These are phyloP conservation scores for Akebia trifoliata DNA, from an alignment of 164 flowering plant species.

Conservation along the genomic window DNA sequence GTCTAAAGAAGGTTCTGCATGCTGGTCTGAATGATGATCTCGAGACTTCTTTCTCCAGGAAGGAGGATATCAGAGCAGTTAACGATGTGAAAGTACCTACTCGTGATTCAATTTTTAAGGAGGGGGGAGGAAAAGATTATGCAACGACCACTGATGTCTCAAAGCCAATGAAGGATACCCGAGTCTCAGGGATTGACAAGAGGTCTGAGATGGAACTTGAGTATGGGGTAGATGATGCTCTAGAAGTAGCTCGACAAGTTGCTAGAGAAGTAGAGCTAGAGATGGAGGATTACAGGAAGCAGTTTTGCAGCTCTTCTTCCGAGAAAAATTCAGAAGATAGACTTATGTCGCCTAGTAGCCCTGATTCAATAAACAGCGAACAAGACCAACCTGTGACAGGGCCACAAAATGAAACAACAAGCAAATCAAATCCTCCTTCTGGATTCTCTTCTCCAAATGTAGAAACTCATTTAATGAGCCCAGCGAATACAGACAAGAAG, in stretches of 20 bases:
- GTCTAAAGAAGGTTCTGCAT: constrained; percentile 2
- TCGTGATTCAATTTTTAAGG: constrained; percentile 18
- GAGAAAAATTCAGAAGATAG: constrained; percentile 41
- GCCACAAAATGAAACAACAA: constrained; percentile 24
- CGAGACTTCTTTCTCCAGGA: constrained; percentile 22
- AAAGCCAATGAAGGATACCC: neutral
- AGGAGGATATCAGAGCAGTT: constrained; percentile 22
- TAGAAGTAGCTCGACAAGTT: constrained; percentile 74
- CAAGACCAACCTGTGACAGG: constrained; percentile 24
- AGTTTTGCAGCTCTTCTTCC: constrained; percentile 46
- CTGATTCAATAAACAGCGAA: constrained; percentile 45
- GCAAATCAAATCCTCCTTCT: constrained; percentile 20
- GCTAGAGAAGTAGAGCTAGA: constrained; percentile 74
- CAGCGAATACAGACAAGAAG: constrained; percentile 21
- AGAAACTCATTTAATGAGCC: constrained; percentile 18
- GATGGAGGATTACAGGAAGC: constrained; percentile 47
- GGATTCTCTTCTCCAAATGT: constrained; percentile 22
- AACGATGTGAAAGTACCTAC: constrained; percentile 20
- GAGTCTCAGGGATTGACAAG: neutral
- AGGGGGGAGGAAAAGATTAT: constrained; percentile 1
- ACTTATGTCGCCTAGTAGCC: constrained; percentile 33
- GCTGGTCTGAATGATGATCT: constrained; percentile 22
- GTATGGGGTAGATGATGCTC: constrained; percentile 47
- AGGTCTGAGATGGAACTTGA: constrained; percentile 10
- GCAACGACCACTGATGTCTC: neutral